Conservation (phyloP, 2,329 filamentous ascomycete species). For the Venturia aucupariae region DNA sequence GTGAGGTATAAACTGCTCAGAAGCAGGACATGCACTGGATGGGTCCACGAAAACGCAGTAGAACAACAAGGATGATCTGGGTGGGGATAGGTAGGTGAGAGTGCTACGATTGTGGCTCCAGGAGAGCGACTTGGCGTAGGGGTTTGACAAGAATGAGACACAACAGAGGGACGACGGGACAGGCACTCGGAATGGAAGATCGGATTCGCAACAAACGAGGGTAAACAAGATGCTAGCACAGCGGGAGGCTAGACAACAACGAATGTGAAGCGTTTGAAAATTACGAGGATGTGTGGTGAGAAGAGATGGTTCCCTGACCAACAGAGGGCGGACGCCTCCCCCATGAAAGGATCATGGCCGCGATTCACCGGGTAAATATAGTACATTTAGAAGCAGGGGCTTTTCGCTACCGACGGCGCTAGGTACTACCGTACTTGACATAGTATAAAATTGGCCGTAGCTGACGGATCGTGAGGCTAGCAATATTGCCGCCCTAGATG, state of each 20-base stretch:
- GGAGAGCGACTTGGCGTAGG: slow-evolving; percentile 3
- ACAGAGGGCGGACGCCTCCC: neutral
- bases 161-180: neutral
- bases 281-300: neutral
- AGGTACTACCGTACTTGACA: too few relatives aligned
- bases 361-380: neutral
- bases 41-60: neutral
- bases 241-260: neutral
- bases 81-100: neutral
- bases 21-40: neutral
- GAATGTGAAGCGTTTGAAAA: neutral
- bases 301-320: neutral
- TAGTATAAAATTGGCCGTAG: neutral
- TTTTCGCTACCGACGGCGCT: neutral
- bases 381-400: neutral
- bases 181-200: neutral
- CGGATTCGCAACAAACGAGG: neutral
- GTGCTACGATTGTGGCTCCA: neutral
- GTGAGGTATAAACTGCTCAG: neutral
- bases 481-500: neutral
- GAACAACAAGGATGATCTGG: neutral
- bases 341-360: neutral
- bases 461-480: neutral
- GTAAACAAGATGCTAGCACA: neutral
- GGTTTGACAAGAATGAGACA: neutral